Conservation (phyloP, 1,284 basidiomycete species). For the Sporisorium iseilematis-ciliati region DNA sequence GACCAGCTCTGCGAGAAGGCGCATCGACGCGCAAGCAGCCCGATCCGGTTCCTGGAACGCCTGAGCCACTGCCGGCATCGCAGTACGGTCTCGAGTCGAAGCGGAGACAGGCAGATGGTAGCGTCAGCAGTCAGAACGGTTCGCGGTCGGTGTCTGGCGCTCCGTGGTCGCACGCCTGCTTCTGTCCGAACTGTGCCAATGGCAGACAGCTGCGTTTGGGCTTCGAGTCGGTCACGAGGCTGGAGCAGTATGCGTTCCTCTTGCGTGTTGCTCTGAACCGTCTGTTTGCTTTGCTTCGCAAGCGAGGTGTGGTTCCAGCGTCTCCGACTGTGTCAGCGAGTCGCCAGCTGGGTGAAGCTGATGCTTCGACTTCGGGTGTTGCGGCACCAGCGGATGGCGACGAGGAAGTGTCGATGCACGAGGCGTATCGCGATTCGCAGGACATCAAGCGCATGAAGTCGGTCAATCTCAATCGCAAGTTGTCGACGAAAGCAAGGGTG, state of each 20-base stretch:
- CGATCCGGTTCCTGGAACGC: slow-evolving; percentile 39
- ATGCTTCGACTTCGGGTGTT: slow-evolving; percentile 14
- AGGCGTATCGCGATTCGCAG: slow-evolving; percentile 81
- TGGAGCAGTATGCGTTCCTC: slow-evolving; percentile 98
- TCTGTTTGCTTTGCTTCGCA: slow-evolving; percentile 89
- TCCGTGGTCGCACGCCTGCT: slow-evolving; percentile 59
- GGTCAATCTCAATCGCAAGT: slow-evolving; percentile 87
- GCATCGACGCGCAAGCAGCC: slow-evolving; percentile 33
- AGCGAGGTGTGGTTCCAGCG: slow-evolving; percentile 87
- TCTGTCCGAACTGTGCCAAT: slow-evolving; percentile 81
- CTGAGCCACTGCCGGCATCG: slow-evolving; percentile 48
- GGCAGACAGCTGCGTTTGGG: slow-evolving; percentile 71
- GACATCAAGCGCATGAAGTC: slow-evolving; percentile 94
- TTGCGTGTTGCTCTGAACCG: slow-evolving; percentile 94
- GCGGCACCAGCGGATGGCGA: slow-evolving; percentile 11
- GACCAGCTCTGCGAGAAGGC: slow-evolving; percentile 46
- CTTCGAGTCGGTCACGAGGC: slow-evolving; percentile 89
- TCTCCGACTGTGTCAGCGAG: slow-evolving; percentile 72
- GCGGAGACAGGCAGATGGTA: slow-evolving; percentile 21
- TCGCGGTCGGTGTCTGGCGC: slow-evolving; percentile 14
- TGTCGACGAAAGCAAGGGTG: slow-evolving; percentile 89
- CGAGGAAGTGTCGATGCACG: slow-evolving; percentile 64
- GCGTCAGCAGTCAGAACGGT: slow-evolving; percentile 14
- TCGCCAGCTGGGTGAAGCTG: slow-evolving; percentile 20
- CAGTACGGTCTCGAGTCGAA: slow-evolving; percentile 61